Evolutionary conservation across 225 moss, liverwort and hornwort genomes (phyloP).

Genomic region (Anthoceros angustus): DNA sequence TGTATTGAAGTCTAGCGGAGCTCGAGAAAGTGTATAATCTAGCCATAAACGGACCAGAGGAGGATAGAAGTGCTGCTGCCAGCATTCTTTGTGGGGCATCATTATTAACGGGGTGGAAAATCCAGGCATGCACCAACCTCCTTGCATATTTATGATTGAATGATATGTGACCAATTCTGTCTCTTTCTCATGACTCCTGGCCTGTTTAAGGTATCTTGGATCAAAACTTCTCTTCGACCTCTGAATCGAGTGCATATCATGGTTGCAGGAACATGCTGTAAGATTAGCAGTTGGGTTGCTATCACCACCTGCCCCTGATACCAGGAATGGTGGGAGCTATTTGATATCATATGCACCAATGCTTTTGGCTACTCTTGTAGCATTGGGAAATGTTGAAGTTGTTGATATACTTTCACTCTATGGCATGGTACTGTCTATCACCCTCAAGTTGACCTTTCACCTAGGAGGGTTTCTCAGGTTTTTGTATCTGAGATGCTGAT

Average conservation of each 20-base stretch:
- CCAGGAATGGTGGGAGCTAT: slow-evolving; percentile 39
- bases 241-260: slow-evolving; percentile 8
- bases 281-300: slow-evolving; percentile 63
- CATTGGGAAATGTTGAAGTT: slow-evolving; percentile 44
- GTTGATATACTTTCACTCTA: slow-evolving; percentile 66
- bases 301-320: slow-evolving; percentile 77
- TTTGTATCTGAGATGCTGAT: too few relatives aligned
- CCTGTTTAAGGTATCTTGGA: background rate
- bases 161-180: too few relatives aligned
- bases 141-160: too few relatives aligned
- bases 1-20: slow-evolving; percentile 55
- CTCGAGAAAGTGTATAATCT: slow-evolving; percentile 69
- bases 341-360: slow-evolving; percentile 64
- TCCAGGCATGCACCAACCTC: slow-evolving; percentile 37
- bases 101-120: slow-evolving; percentile 71
- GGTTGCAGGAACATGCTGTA: slow-evolving; percentile 72
- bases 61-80: slow-evolving; percentile 75
- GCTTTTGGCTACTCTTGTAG: slow-evolving; percentile 55
- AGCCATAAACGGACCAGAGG: slow-evolving; percentile 68
- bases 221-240: background rate
- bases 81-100: slow-evolving; percentile 88
- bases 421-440: slow-evolving; percentile 53
- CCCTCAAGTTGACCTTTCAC: background rate
- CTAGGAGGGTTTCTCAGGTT: too few relatives aligned
- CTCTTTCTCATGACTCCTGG: too few relatives aligned